Conservation (phyloP, 2,329 filamentous ascomycete genomes). For the Sclerotinia nivalis region DNA sequence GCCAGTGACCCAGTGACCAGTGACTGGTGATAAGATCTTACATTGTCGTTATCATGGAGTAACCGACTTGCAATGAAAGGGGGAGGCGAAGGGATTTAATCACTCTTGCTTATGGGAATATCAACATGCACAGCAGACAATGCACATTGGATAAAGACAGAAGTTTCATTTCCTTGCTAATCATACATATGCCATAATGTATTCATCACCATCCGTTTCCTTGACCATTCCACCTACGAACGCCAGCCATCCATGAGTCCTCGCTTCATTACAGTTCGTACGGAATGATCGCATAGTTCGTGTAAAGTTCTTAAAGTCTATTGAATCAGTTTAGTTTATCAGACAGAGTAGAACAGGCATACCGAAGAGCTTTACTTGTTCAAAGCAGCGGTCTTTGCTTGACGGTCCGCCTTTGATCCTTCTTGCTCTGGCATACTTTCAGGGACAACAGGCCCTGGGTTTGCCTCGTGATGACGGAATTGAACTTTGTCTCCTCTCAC, state of each 20-base stretch:
- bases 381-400: conserved; percentile 43
- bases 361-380: conserved; percentile 33
- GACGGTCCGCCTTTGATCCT: conserved; percentile 68
- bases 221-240: background rate
- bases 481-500: conserved; percentile 50
- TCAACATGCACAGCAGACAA: background rate
- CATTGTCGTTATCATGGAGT: background rate
- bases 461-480: conserved; percentile 54
- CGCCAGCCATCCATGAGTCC: conserved; percentile 10
- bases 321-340: conserved; percentile 3
- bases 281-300: background rate
- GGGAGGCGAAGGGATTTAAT: background rate
- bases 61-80: background rate
- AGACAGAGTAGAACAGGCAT: conserved; percentile 23
- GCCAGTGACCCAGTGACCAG: too few species aligned
- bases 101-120: background rate
- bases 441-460: conserved; percentile 59
- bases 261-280: conserved; percentile 9
- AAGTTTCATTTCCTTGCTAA: conserved; percentile 18
- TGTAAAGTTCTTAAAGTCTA: background rate
- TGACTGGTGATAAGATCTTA: background rate
- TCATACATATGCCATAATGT: background rate
- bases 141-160: background rate
- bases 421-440: conserved; percentile 56
- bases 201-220: background rate